Conservation (phyloP, 495 filamentous ascomycete species). For the Letharia columbiana region DNA sequence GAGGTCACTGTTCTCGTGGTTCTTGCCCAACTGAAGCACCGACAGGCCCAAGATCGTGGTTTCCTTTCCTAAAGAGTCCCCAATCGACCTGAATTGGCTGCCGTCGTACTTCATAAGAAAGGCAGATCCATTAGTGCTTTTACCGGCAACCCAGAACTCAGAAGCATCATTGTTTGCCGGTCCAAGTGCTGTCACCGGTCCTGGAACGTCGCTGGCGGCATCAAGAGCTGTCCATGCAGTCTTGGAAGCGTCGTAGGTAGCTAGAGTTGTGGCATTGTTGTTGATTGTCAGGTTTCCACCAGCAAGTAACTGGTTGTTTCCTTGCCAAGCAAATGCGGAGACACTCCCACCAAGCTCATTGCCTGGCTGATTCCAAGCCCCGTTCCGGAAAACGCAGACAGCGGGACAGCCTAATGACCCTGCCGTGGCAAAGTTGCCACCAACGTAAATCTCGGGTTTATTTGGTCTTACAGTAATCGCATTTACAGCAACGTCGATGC, state of each 20-base stretch:
- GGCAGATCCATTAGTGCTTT: conserved; percentile 52
- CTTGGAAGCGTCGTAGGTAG: conserved; percentile 58
- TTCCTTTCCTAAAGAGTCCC: conserved; percentile 48
- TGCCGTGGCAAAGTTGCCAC: conserved; percentile 69
- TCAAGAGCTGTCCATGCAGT: conserved; percentile 56
- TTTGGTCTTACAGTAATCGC: conserved; percentile 59
- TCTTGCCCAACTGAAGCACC: conserved; percentile 57
- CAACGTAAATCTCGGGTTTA: conserved; percentile 71
- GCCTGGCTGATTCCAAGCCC: conserved; percentile 73
- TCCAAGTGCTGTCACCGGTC: conserved; percentile 66
- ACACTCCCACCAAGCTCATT: conserved; percentile 59
- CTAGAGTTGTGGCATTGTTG: conserved; percentile 55
- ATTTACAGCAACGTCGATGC: conserved; percentile 61
- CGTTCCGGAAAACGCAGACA: conserved; percentile 67
- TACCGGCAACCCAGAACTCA: conserved; percentile 73
- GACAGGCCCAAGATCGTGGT: conserved; percentile 72
- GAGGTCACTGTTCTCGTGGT: conserved; percentile 57
- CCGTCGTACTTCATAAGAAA: conserved; percentile 75
- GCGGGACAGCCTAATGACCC: conserved; percentile 74
- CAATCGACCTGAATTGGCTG: conserved; percentile 48
- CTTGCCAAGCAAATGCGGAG: conserved; percentile 65
- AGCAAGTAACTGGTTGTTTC: conserved; percentile 57
- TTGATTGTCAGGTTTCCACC: conserved; percentile 66
- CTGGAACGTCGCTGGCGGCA: conserved; percentile 56
- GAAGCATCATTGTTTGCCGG: conserved; percentile 57